Evolutionary conservation across 371 early-diverging fungal species (phyloP), one percentile per base, ranked within the genome.

Genomic region (Mortierella sp.): DNA sequence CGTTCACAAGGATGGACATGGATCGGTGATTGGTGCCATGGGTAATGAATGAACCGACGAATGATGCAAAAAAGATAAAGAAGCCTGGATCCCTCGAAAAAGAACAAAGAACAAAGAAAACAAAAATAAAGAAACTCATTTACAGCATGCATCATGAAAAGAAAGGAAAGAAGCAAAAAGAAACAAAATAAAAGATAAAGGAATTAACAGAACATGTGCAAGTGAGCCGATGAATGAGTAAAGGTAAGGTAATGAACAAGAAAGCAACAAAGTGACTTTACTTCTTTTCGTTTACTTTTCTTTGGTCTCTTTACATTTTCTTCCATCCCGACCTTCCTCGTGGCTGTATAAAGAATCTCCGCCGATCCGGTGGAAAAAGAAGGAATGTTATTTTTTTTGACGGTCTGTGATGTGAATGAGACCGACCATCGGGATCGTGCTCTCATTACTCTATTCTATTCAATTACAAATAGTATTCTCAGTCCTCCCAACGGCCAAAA

Each of bases 281-380:
- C n/a, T n/a, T 2, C 58, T 58, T 58, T 58, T 19, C 6, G 58
- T 24, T 29, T 29, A 26, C 9, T 14, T 0, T 31, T 31, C 4
- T 55, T 26, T 14, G 11, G 22, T 19, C 47, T 14, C 16, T 55
- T 31, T 14, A 58, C 58, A 13, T 6, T 58, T 58, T 58, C 58
- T 58, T 58, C 58, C 58, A 58, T 58, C 58, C 58, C 58, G 58
- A 58, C 37, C 34, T 29, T 7, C 19, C 58, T 58, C 58, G 58
- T 58, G 58, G 34, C 19, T 19, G 11, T 31, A 19, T 8, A 26
- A 53, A 14, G 26, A 26, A 34, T 58, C 58, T 58, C 34, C 34
- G 58, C 58, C 19, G 19, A 19, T 16, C 34, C n/a, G 0, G 58
- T 55, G 34, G 31, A 55, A 29, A 34, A 53, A 29, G 8, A 53